Conservation (phyloP, 2,329 filamentous ascomycete genomes). For the Lizonia empirigonia region DNA sequence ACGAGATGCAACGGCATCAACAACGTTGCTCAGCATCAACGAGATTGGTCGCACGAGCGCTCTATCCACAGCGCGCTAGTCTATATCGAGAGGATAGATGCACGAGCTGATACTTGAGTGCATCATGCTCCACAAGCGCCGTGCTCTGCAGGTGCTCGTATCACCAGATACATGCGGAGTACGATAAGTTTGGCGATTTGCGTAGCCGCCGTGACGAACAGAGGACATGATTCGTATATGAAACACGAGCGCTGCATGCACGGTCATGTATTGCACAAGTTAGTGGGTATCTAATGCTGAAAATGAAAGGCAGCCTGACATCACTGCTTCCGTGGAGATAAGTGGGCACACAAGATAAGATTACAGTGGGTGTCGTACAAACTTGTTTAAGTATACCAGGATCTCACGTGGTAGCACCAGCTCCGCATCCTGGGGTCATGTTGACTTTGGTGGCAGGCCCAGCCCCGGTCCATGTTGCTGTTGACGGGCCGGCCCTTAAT, state of each 20-base stretch:
- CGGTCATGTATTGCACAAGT: conserved; percentile 5
- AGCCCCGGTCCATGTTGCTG: not conserved
- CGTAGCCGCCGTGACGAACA: conserved; percentile 3
- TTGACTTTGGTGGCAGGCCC: not conserved
- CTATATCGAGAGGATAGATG: not conserved
- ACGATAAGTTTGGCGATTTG: conserved; percentile 4
- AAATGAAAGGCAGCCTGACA: not conserved
- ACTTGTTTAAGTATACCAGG: not conserved
- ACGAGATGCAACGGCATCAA: conserved; percentile 13
- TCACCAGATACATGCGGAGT: conserved; percentile 5
- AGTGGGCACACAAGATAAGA: not conserved
- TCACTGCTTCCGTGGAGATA: not conserved
- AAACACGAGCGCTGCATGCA: conserved; percentile 2
- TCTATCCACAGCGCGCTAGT: not conserved
- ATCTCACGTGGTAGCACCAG: not conserved
- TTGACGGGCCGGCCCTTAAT: conserved; percentile 19
- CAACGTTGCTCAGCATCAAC: conserved; percentile 7
- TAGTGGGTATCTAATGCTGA: conserved; percentile 10
- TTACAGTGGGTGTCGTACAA: not conserved
- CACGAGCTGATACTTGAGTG: conserved; percentile 3
- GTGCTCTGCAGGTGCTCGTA: conserved; percentile 12
- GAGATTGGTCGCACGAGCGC: conserved; percentile 8
- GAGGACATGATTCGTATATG: not conserved
- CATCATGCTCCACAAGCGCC: conserved; percentile 6
- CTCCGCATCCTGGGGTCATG: not conserved